phyloP scores from a whole-genome alignment of 495 filamentous ascomycete species.

The Penicillium diatomitis region DNA sequence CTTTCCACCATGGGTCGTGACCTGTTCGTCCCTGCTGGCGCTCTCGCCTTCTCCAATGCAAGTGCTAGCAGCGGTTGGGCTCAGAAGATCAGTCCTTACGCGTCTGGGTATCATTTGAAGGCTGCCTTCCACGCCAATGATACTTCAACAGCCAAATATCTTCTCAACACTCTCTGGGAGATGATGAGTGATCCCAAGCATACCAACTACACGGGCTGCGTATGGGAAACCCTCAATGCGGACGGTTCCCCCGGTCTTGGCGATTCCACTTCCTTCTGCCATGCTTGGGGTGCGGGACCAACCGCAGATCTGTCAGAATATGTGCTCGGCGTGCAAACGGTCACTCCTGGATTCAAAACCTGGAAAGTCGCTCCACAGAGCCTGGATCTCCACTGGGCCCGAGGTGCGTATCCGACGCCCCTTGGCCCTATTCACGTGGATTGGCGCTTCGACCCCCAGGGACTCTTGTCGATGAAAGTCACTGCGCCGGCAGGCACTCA shows the following conservation, averaged over 20 bases:
- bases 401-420: constrained; percentile 5
- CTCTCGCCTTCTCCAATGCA: constrained; percentile 9
- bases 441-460: background rate
- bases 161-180: constrained; percentile 6
- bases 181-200: constrained; percentile 6
- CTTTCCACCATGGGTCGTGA: constrained; percentile 7
- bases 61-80: constrained; percentile 4
- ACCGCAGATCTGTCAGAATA: constrained; percentile 7
- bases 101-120: constrained; percentile 9
- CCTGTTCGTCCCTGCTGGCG: constrained; percentile 2
- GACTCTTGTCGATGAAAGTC: background rate
- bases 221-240: constrained; percentile 6
- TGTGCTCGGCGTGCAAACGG: constrained; percentile 6
- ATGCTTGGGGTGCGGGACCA: constrained; percentile 9
- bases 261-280: constrained; percentile 5
- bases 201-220: constrained; percentile 11
- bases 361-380: constrained; percentile 10
- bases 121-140: constrained; percentile 9
- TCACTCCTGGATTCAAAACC: constrained; percentile 1
- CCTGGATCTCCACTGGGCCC: constrained; percentile 5
- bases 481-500: background rate
- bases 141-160: background rate
- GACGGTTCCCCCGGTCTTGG: constrained; percentile 9
- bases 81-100: constrained; percentile 8
- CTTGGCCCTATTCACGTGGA: constrained; percentile 1